Percentiles rank a stretch among this genome's conserved stretches.
Evolutionary conservation across 2,329 filamentous ascomycete genomes (phyloP).

Genomic region (Ceratocystis alfenasii): DNA sequence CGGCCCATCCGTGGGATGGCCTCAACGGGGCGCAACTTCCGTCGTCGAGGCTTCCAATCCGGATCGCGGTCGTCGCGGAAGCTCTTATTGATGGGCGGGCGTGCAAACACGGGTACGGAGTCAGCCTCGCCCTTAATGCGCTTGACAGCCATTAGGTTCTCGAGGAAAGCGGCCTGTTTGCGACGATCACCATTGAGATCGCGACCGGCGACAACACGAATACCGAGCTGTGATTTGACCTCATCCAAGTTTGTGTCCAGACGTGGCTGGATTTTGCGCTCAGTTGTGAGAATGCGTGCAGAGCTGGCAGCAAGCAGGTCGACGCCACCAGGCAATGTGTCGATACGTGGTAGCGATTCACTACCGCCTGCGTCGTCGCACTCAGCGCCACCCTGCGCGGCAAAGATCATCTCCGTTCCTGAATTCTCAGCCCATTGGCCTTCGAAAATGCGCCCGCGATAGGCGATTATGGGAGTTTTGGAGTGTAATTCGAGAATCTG

Average conservation of each 20-base stretch:
- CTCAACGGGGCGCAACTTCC: conserved; percentile 12
- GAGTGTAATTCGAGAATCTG: conserved; percentile 79
- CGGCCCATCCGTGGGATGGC: conserved; percentile 4
- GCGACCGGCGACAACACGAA: conserved; percentile 37
- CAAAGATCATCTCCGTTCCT: conserved; percentile 72
- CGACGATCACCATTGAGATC: conserved; percentile 39
- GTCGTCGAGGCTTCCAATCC: conserved; percentile 28
- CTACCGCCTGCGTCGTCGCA: conserved; percentile 30
- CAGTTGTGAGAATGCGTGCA: conserved; percentile 56
- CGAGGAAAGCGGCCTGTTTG: conserved; percentile 47
- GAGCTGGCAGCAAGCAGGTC: conserved; percentile 62
- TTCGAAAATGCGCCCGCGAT: conserved; percentile 64
- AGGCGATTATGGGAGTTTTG: conserved; percentile 62
- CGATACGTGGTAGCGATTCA: conserved; percentile 34
- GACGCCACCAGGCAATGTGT: conserved; percentile 45
- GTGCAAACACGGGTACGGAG: conserved; percentile 48
- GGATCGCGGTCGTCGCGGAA: conserved; percentile 35
- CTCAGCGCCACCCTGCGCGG: conserved; percentile 31
- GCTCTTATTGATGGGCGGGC: conserved; percentile 33
- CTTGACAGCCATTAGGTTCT: conserved; percentile 54
- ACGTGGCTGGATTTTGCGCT: conserved; percentile 46
- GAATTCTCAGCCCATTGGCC: conserved; percentile 73
- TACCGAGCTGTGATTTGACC: conserved; percentile 31
- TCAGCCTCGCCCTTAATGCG: conserved; percentile 52
- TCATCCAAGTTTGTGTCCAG: conserved; percentile 28